Evolutionary conservation across 2,329 filamentous ascomycete species (phyloP), one percentile per base, ranked within the genome.

Genomic region (Camillea tinctor): DNA sequence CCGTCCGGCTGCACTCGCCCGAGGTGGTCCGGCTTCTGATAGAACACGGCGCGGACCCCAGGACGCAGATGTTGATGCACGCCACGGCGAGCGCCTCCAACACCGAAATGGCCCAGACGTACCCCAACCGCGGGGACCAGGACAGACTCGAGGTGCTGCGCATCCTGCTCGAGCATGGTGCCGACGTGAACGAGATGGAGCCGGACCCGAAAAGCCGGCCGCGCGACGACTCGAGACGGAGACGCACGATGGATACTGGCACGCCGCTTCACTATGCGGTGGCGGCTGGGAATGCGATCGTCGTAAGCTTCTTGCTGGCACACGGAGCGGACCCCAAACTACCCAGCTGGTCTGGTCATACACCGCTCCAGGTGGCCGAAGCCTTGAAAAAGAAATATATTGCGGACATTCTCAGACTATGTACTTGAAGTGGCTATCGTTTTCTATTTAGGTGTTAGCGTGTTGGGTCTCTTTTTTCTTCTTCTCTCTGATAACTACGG

Each of bases 171-270:
- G 60, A 67, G 1, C 55, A 66, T 50, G 65, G 65, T 20, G 65
- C 65, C 48, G 60, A 67, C 20, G 62, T 67, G 19, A 67, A 67
- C 58, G 65, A 67, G 58, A 67, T 67, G 65, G 65, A 67, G 60
- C 65, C 65, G 20, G 65, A 67, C 36, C 65, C 65, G n/a, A 67
- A 67, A 52, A 56, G 62, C 17, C 60, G 65, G 49, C 64, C 65
- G 9, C 64, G 65, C 53, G 65, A 67, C 24, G 64, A 67, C 56
- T 40, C 54, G 24, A 62, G 65, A 56, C 60, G 65, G 55, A 65
- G 59, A 57, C 60, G 65, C 20, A 67, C 64, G 20, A 59, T 65
- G 26, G 65, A 67, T 26, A 67, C 65, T 1, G 65, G 65, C 24
- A 67, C 65, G 3, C 65, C 65, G 8, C 62, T 67, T 52, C 64